Evolutionary conservation across 139 green algal genomes (phyloP), one percentile per base, ranked within the genome.

Genomic region (Chlorella sp.): DNA sequence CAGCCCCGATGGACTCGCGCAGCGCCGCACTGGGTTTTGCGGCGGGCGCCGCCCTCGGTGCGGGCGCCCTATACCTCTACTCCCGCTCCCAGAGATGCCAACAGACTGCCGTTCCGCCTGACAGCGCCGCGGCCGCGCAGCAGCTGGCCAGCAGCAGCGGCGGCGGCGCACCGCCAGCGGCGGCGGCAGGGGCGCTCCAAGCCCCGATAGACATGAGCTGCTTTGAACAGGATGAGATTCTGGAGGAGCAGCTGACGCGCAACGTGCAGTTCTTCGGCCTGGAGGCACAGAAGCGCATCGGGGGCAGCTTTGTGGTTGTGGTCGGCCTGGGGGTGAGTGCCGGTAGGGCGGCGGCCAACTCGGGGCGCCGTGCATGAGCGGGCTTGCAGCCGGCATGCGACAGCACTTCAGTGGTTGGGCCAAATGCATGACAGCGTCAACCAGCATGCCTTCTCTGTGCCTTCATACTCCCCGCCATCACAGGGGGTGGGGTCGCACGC

Each of bases 261-360:
- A 99, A 99, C 85, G 81, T 97, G 22, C 96, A 99, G 86, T 99
- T 99, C 87, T 99, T 99, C 76, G 95, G 96, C 0, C 54, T 89
- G 70, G 43, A 90, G 78, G 91, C 82, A 7, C 97, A 99, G 84
- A 41, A 78, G 24, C 30, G 30, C 0, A 86, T 99, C 9, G 81
- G 92, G 5, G 51, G 78, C 1, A 74, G 93, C 0, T 98, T 98
- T 86, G 97, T 99, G 3, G 92, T 99, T 0, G 97, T 99, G 11
- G 91, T 99, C 4, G 96, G 96, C 0, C 86, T 99, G 5, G 96
- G 96, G 80, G 94, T 97, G 64, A 92, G 92, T 22, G 34, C 20
- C n/a, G 2, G 34, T n/a, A n/a, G 1, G 36, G 32, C 64, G 64
- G 30, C 32, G 64, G n/a, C n/a, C n/a, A n/a, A n/a, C n/a, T n/a